phyloP scores from a whole-genome alignment of 1,139 yeast genomes.

The Taphrina betulina region DNA sequence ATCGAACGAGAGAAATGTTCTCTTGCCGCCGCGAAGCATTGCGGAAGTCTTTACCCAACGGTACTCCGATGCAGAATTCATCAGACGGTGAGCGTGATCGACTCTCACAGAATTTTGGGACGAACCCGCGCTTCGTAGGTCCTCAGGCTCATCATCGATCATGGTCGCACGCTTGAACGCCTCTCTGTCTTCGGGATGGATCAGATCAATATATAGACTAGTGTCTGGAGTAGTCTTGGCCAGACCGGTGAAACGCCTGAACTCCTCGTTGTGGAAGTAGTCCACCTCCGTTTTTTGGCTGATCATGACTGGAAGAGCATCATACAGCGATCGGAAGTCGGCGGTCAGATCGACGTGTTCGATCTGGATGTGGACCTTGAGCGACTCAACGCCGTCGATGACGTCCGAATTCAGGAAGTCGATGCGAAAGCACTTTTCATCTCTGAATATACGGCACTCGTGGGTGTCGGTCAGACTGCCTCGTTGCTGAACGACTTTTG shows the following conservation, averaged over 20 bases:
- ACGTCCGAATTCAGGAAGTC: too few relatives aligned
- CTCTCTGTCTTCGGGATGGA: slow-evolving; percentile 20
- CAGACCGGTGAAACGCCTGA: slow-evolving; percentile 14
- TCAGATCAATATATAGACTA: not conserved
- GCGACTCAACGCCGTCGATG: too few relatives aligned
- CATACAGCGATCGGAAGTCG: slow-evolving; percentile 16
- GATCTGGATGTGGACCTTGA: not conserved
- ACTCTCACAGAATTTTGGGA: not conserved
- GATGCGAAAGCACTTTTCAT: too few relatives aligned
- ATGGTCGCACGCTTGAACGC: not conserved
- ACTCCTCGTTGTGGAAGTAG: slow-evolving; percentile 18
- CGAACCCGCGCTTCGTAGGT: too few relatives aligned
- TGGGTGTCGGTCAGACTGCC: too few relatives aligned
- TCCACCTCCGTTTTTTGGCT: slow-evolving; percentile 22
- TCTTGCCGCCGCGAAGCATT: slow-evolving; percentile 4
- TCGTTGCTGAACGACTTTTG: not conserved
- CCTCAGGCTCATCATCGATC: not conserved
- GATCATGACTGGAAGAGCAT: slow-evolving; percentile 20
- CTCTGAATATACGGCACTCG: too few relatives aligned
- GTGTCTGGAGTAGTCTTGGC: not conserved
- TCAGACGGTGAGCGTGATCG: slow-evolving; percentile 36
- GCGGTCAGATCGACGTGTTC: slow-evolving; percentile 16
- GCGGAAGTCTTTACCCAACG: slow-evolving; percentile 37
- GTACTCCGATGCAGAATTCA: slow-evolving; percentile 43
- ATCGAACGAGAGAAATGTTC: slow-evolving; percentile 18